phyloP scores from a whole-genome alignment of 2,329 filamentous ascomycete species.

The Talaromyces sp. region DNA sequence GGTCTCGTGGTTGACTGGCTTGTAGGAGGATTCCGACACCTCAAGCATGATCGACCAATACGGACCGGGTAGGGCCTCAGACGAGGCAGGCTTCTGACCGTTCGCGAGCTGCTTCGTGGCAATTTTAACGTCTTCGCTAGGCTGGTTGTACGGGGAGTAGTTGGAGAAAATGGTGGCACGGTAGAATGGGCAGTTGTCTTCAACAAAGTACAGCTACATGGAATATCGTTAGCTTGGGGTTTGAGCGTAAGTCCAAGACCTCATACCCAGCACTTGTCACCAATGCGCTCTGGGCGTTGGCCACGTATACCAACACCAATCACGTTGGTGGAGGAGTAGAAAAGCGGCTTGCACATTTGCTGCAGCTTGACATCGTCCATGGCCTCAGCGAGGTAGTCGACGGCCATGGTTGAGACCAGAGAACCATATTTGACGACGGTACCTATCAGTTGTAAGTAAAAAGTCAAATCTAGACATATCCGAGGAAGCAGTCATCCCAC shows the following conservation, averaged over 20 bases:
- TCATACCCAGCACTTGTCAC: conserved; percentile 93
- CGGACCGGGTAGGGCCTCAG: conserved; percentile 73
- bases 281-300: conserved; percentile 84
- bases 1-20: conserved; percentile 81
- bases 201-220: conserved; percentile 87
- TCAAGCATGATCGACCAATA: conserved; percentile 99
- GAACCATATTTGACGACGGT: conserved; percentile 61
- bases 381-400: conserved; percentile 78
- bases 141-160: conserved; percentile 98
- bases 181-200: conserved; percentile 98
- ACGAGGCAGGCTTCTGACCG: conserved; percentile 70
- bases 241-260: neutral
- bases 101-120: conserved; percentile 79
- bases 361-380: conserved; percentile 84
- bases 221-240: neutral
- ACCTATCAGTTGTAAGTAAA: neutral
- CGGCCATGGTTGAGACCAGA: conserved; percentile 90
- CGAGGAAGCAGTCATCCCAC: conserved; percentile 59
- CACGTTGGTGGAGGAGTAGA: conserved; percentile 95
- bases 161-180: conserved; percentile 99
- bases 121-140: conserved; percentile 72
- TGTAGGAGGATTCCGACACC: conserved; percentile 90
- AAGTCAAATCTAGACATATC: neutral
- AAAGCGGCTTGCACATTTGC: conserved; percentile 79
- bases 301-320: conserved; percentile 94